These are phyloP conservation scores for Xylaria nigripes DNA, from an alignment of 495 filamentous ascomycete genomes.

Conservation along the genomic window DNA sequence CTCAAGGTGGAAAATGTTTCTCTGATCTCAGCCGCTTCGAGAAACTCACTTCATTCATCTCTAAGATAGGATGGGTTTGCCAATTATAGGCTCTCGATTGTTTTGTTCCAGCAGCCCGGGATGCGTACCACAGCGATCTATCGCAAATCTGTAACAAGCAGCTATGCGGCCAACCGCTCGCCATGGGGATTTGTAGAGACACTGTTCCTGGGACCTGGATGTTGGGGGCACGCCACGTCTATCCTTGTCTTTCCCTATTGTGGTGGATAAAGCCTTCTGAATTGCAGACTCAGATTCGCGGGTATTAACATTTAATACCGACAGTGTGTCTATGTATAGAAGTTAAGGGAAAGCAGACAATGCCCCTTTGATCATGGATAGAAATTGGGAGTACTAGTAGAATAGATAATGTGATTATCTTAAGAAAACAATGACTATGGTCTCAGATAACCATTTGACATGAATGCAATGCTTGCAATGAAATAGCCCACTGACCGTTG, in stretches of 20 bases:
- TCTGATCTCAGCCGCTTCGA: not conserved
- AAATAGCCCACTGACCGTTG: not conserved
- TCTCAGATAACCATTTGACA: no score
- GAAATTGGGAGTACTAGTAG: not conserved
- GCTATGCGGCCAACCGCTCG: slow-evolving; percentile 6
- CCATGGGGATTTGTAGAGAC: slow-evolving; percentile 1
- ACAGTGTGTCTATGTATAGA: no score
- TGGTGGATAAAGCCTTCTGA: slow-evolving; percentile 1
- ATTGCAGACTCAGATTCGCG: slow-evolving; percentile 2
- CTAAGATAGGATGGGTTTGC: not conserved
- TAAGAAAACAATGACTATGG: no score
- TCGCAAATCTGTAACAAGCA: slow-evolving; percentile 8
- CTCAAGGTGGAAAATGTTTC: not conserved
- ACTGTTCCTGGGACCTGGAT: slow-evolving; percentile 10
- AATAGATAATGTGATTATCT: no score
- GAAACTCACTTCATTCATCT: not conserved
- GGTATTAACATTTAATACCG: not conserved
- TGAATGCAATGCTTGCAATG: no score
- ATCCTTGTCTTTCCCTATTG: slow-evolving; percentile 11
- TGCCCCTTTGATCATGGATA: not conserved
- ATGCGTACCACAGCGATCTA: not conserved
- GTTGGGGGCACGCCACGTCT: slow-evolving; percentile 1
- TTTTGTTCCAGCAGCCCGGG: not conserved
- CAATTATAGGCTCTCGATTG: not conserved
- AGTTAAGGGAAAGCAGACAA: no score